Conservation (phyloP, 129 eudicot genomes). For the Arctium minus region DNA sequence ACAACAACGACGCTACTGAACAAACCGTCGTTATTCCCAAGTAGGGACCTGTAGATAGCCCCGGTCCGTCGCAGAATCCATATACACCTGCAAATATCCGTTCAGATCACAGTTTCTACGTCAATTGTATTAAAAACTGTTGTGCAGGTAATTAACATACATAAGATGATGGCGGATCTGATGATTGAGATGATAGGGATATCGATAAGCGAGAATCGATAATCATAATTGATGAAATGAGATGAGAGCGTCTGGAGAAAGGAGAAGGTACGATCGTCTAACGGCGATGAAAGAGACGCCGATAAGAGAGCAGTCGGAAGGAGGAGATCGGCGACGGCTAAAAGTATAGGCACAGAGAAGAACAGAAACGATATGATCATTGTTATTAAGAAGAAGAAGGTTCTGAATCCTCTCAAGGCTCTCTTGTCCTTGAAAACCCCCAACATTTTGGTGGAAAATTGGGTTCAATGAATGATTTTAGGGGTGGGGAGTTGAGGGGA, state of each 20-base stretch:
- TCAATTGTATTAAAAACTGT: not conserved
- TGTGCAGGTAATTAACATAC: slow-evolving; percentile 33
- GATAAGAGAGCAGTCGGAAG: slow-evolving; percentile 75
- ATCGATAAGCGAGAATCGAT: slow-evolving; percentile 71
- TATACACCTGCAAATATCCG: slow-evolving; percentile 60
- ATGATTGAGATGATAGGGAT: slow-evolving; percentile 75
- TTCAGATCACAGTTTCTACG: not conserved
- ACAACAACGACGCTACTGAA: slow-evolving; percentile 66
- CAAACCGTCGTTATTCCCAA: slow-evolving; percentile 68
- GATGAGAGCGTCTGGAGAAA: slow-evolving; percentile 38
- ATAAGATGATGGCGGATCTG: slow-evolving; percentile 72
- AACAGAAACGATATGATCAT: slow-evolving; percentile 67
- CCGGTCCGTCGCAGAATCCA: slow-evolving; percentile 84
- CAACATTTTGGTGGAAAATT: slow-evolving; percentile 14
- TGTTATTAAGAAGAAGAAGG: slow-evolving; percentile 65
- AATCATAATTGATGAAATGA: slow-evolving; percentile 59
- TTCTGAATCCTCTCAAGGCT: slow-evolving; percentile 55
- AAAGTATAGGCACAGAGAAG: slow-evolving; percentile 70
- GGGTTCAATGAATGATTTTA: not conserved
- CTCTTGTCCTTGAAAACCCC: slow-evolving; percentile 42
- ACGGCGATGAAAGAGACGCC: slow-evolving; percentile 37
- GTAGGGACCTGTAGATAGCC: slow-evolving; percentile 76
- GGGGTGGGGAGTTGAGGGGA: not conserved
- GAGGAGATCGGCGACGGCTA: slow-evolving; percentile 65
- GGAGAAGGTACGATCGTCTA: slow-evolving; percentile 23